These are phyloP conservation scores for Ajuga reptans DNA, from an alignment of 305 asterid species.

Conservation along the genomic window DNA sequence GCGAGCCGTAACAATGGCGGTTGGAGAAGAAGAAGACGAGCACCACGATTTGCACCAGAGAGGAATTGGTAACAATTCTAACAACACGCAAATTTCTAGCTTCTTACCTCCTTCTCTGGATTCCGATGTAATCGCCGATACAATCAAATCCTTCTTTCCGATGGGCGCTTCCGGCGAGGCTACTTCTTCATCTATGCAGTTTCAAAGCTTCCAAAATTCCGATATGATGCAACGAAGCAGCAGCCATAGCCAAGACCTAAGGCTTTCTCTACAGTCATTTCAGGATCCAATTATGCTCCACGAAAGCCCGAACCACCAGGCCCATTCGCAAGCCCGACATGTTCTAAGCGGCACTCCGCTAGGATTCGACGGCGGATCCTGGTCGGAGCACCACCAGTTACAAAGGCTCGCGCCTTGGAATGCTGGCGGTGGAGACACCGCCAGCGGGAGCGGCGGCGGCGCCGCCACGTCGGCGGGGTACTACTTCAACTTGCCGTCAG, in stretches of 20 bases:
- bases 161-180: constrained; percentile 51
- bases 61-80: neutral
- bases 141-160: constrained; percentile 82
- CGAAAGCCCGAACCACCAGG: constrained; percentile 33
- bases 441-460: constrained; percentile 25
- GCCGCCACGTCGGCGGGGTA: constrained; percentile 34
- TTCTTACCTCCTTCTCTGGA: constrained; percentile 69
- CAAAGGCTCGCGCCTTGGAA: constrained; percentile 58
- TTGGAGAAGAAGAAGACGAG: neutral
- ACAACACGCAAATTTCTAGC: constrained; percentile 33
- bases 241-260: constrained; percentile 55
- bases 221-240: constrained; percentile 44
- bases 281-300: constrained; percentile 64
- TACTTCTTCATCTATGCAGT: constrained; percentile 59
- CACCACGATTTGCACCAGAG: constrained; percentile 2
- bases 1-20: constrained; percentile 4
- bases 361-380: constrained; percentile 45
- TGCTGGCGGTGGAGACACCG: constrained; percentile 31
- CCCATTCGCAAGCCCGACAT: constrained; percentile 29
- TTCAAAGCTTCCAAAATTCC: constrained; percentile 43
- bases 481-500: constrained; percentile 51
- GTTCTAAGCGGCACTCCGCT: constrained; percentile 39
- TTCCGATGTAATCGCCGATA: constrained; percentile 68
- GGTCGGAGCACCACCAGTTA: constrained; percentile 58
- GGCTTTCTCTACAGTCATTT: constrained; percentile 80